Evolutionary conservation across 148 eudicot genomes (phyloP).

Genomic region (Arbutus unedo): DNA sequence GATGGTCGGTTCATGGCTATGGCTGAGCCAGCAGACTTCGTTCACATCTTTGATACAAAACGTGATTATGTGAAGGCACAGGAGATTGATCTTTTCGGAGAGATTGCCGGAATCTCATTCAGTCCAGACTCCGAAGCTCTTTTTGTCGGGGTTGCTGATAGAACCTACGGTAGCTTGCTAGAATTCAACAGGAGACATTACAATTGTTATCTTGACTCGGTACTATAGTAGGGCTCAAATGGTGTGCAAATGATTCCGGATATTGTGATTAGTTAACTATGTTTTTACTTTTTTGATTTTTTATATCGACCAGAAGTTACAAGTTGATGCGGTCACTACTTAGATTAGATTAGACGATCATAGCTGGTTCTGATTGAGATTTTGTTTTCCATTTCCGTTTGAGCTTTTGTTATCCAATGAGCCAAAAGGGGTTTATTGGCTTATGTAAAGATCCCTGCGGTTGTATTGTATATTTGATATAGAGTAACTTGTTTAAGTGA

Average conservation of each 20-base stretch:
- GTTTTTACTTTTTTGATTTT: too few relatives aligned
- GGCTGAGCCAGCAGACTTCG: conserved; percentile 96
- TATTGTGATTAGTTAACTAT: neutral
- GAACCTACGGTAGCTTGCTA: conserved; percentile 77
- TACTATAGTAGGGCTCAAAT: conserved; percentile 13
- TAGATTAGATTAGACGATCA: too few relatives aligned
- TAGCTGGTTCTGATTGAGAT: too few relatives aligned
- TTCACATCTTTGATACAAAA: conserved; percentile 63
- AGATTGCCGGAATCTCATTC: conserved; percentile 81
- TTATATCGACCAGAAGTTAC: too few relatives aligned
- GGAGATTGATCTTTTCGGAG: conserved; percentile 88
- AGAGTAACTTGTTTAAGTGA: too few relatives aligned
- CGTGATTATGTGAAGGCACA: conserved; percentile 51
- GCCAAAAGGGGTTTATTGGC: too few relatives aligned
- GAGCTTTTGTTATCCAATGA: too few relatives aligned
- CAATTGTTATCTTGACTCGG: conserved; percentile 44
- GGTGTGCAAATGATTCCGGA: neutral
- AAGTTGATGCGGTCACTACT: too few relatives aligned
- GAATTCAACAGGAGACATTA: conserved; percentile 61
- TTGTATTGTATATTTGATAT: too few relatives aligned
- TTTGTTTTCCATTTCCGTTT: too few relatives aligned
- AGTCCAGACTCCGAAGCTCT: conserved; percentile 87
- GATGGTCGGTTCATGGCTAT: conserved; percentile 84
- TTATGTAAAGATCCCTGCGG: too few relatives aligned
- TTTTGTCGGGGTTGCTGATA: conserved; percentile 79